Evolutionary conservation across 352 stramenopile genomes (phyloP).

Genomic region (Pythium guiyangense): DNA sequence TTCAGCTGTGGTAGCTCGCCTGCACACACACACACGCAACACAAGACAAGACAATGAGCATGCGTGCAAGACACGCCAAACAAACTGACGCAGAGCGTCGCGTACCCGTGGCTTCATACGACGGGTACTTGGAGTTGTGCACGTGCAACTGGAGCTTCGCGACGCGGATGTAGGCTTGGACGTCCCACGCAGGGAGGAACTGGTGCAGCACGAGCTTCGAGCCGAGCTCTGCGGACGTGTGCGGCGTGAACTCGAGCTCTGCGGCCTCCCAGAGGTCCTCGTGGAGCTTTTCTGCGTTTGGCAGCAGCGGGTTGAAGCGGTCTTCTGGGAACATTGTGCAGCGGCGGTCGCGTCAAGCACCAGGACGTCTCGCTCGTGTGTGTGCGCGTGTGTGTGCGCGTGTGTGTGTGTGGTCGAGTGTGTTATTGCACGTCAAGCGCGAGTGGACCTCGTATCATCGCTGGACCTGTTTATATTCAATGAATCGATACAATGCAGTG

Average conservation of each 20-base stretch:
- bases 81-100: neutral
- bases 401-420: no score
- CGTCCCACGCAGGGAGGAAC: conserved; percentile 80
- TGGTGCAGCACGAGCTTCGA: conserved; percentile 72
- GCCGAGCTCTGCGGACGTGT: conserved; percentile 68
- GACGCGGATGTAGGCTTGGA: conserved; percentile 82
- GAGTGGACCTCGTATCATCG: no score
- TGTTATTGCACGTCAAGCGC: no score
- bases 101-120: conserved; percentile 70
- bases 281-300: conserved; percentile 64
- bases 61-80: no score
- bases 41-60: no score
- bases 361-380: neutral
- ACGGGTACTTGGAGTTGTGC: conserved; percentile 82
- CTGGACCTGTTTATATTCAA: no score
- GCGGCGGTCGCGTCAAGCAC: neutral
- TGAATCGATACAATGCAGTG: no score
- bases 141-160: conserved; percentile 72
- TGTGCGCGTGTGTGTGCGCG: no score
- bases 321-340: conserved; percentile 68
- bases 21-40: conserved; percentile 13
- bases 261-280: conserved; percentile 49
- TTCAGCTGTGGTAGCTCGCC: conserved; percentile 78
- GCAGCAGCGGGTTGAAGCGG: conserved; percentile 75
- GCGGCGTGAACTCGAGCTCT: conserved; percentile 52